Conservation (phyloP, 78 protist species). For the Dictyostelium firmibasis region DNA sequence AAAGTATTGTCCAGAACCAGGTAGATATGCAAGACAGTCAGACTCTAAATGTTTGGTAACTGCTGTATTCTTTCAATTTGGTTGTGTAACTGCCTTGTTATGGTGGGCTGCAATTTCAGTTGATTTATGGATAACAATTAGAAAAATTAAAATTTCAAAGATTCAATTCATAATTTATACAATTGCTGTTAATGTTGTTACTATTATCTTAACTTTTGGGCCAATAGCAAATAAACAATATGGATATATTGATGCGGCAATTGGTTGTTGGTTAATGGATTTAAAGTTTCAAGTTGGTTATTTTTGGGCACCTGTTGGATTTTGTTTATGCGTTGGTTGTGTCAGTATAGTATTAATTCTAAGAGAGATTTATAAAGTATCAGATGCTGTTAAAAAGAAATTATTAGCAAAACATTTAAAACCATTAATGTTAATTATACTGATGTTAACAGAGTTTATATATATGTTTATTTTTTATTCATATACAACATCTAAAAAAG, state of each 20-base stretch:
- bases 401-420: background rate
- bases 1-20: background rate
- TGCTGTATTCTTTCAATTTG: constrained; percentile 6
- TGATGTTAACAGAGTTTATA: background rate
- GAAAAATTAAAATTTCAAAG: background rate
- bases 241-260: background rate
- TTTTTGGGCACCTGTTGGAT: constrained; percentile 34
- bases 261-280: constrained; percentile 16
- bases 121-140: constrained; percentile 32
- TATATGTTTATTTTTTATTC: constrained; percentile 12
- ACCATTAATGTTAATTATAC: background rate
- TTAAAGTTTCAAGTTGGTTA: background rate
- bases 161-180: background rate
- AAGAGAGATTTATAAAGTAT: constrained; percentile 22
- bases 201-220: background rate
- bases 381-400: background rate
- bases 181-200: background rate
- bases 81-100: background rate
- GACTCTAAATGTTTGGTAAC: constrained; percentile 4
- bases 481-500: background rate
- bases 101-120: background rate
- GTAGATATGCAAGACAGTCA: constrained; percentile 11
- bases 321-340: background rate
- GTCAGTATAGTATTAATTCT: background rate
- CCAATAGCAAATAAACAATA: constrained; percentile 3